These are phyloP conservation scores for Gossypium anomalum DNA, from an alignment of 345 rosid genomes.

Conservation along the genomic window DNA sequence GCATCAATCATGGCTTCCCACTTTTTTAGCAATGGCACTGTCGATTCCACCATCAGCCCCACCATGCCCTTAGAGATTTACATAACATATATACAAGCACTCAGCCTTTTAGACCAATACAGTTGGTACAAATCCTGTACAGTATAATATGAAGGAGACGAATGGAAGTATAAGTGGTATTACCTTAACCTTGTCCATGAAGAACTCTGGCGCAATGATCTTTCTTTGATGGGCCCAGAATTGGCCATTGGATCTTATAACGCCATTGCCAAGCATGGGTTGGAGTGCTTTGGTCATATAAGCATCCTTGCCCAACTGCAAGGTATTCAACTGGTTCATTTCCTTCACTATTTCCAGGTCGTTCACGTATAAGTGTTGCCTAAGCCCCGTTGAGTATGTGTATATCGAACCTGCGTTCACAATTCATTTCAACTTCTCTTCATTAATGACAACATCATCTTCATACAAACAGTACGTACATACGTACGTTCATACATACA, in stretches of 20 bases:
- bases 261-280: conserved; percentile 69
- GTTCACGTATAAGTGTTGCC: conserved; percentile 64
- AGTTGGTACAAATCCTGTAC: no score
- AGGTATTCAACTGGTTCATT: conserved; percentile 50
- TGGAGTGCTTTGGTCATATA: conserved; percentile 54
- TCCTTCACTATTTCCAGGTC: conserved; percentile 71
- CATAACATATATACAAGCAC: background rate
- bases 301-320: conserved; percentile 66
- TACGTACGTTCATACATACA: no score
- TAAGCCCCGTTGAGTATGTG: conserved; percentile 64
- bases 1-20: conserved; percentile 46
- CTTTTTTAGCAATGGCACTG: conserved; percentile 37
- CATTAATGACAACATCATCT: background rate
- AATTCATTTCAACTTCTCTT: background rate
- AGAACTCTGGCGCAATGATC: conserved; percentile 72
- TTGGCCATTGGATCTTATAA: conserved; percentile 61
- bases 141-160: background rate
- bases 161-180: background rate
- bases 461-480: background rate
- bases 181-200: conserved; percentile 70
- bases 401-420: conserved; percentile 52
- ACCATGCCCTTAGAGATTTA: conserved; percentile 48
- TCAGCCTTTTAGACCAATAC: background rate
- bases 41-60: conserved; percentile 53
- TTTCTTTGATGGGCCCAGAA: conserved; percentile 67